A percentile compares a stretch with the other conserved stretches of the same genome.
These are phyloP conservation scores for Gloeostereum incarnatum DNA, from an alignment of 768 basidiomycete genomes.

Conservation along the genomic window DNA sequence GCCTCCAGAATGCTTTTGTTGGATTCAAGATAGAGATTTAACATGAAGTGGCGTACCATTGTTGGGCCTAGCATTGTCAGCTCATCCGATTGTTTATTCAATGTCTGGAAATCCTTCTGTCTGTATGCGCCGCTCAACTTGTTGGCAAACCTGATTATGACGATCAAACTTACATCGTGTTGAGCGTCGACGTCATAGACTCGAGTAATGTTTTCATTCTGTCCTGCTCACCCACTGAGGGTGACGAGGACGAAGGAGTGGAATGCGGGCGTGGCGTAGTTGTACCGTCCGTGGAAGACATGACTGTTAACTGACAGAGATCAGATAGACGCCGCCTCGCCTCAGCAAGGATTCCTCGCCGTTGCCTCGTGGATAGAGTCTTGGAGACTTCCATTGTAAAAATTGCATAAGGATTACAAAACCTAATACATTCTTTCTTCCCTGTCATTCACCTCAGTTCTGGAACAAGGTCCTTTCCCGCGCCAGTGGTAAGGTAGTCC, in stretches of 20 bases:
- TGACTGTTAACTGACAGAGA: too few relatives aligned
- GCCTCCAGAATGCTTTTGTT: constrained; percentile 5
- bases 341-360: too few relatives aligned
- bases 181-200: constrained; percentile 9
- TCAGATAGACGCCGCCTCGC: too few relatives aligned
- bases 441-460: too few relatives aligned
- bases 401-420: too few relatives aligned
- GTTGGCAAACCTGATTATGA: too few relatives aligned
- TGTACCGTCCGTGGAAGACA: constrained; percentile 10
- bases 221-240: too few relatives aligned
- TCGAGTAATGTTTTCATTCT: constrained; percentile 6
- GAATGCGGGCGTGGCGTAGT: constrained; percentile 9
- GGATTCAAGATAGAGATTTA: background rate
- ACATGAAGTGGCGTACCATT: constrained; percentile 14
- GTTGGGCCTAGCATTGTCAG: constrained; percentile 18
- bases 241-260: too few relatives aligned
- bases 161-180: constrained; percentile 11
- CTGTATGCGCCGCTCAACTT: constrained; percentile 12
- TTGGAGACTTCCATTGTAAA: too few relatives aligned
- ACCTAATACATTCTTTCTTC: too few relatives aligned
- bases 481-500: constrained; percentile 58
- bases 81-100: constrained; percentile 20
- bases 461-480: constrained; percentile 56
- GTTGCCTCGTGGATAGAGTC: too few relatives aligned
- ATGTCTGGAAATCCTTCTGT: constrained; percentile 16